phyloP scores from a whole-genome alignment of 257 asterid genomes.

The Solanum microdontum region DNA sequence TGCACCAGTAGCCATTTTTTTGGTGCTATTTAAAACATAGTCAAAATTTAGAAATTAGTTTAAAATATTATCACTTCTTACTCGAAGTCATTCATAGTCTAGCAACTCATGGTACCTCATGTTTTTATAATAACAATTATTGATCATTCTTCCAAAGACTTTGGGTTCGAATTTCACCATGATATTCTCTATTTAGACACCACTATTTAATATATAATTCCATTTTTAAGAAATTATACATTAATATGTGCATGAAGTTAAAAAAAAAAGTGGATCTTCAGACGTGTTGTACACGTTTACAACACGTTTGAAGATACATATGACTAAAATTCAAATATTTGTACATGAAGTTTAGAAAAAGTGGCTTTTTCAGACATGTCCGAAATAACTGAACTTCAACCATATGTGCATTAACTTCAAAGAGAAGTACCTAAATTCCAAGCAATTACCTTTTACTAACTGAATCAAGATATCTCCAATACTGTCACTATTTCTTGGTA shows the following conservation, averaged over 20 bases:
- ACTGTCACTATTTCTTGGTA: background rate
- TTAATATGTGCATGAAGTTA: background rate
- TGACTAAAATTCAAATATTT: background rate
- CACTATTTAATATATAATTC: background rate
- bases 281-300: background rate
- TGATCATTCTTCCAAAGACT: background rate
- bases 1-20: background rate
- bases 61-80: background rate
- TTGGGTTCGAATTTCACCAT: background rate
- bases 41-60: background rate
- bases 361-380: background rate
- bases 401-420: background rate
- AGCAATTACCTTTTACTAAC: background rate
- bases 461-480: background rate
- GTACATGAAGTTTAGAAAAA: background rate
- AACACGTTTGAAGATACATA: too few species aligned
- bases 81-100: background rate
- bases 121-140: background rate
- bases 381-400: background rate
- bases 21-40: background rate
- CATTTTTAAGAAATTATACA: background rate
- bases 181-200: background rate
- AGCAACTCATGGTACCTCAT: background rate
- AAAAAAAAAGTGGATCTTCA: too few species aligned
- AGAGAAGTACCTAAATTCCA: background rate